Conservation (phyloP, 2,329 filamentous ascomycete species). For the Arthrinium phaeospermum region DNA sequence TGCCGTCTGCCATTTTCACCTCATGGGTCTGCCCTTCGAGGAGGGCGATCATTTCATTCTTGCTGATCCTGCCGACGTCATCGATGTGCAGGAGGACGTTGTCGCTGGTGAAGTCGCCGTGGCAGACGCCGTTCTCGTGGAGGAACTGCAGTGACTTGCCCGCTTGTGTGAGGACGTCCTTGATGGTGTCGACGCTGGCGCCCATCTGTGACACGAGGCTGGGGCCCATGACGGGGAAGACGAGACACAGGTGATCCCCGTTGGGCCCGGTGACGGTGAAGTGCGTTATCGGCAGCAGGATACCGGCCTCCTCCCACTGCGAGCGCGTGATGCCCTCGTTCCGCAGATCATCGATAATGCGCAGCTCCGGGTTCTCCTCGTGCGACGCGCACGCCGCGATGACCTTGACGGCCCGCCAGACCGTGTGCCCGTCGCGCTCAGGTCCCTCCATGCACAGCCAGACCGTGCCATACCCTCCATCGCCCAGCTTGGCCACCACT, state of each 20-base stretch:
- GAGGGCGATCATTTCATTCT: slow-evolving; percentile 14
- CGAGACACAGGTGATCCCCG: slow-evolving; percentile 15
- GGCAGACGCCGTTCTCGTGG: slow-evolving; percentile 17
- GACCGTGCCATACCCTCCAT: slow-evolving; percentile 16
- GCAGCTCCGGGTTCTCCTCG: background rate
- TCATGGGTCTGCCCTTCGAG: background rate
- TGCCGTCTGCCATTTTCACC: background rate
- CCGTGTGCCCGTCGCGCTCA: background rate
- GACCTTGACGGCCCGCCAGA: slow-evolving; percentile 19
- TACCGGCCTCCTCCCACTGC: background rate
- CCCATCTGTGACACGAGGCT: background rate
- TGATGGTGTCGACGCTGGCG: background rate
- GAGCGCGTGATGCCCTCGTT: background rate
- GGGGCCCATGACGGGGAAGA: slow-evolving; percentile 19
- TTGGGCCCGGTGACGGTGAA: background rate
- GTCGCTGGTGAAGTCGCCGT: slow-evolving; percentile 19
- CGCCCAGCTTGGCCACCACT: slow-evolving; percentile 20
- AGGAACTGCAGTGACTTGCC: slow-evolving; percentile 1
- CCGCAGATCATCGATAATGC: background rate
- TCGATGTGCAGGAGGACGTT: slow-evolving; percentile 21
- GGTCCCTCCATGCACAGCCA: slow-evolving; percentile 19
- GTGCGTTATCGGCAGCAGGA: slow-evolving; percentile 6
- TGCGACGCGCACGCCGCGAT: background rate
- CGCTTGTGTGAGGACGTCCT: background rate
- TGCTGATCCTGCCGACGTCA: slow-evolving; percentile 16